Conservation (phyloP, 2,329 filamentous ascomycete species). For the Huntiella savannae region DNA sequence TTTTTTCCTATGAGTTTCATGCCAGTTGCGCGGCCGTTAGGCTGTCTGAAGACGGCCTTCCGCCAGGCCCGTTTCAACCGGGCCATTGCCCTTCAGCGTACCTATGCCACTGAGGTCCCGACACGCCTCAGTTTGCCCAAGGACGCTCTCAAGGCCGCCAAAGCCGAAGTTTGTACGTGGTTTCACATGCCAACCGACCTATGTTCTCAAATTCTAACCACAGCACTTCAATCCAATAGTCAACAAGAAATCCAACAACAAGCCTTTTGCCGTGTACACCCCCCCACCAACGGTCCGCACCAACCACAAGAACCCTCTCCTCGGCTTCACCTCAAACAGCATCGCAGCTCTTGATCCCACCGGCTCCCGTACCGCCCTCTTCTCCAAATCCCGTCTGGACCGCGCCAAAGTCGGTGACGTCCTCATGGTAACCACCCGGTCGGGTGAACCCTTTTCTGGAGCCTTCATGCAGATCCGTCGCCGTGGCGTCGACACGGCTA, state of each 20-base stretch:
- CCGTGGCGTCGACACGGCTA: constrained; percentile 72
- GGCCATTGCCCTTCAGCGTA: constrained; percentile 12
- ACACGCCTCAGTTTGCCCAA: constrained; percentile 14
- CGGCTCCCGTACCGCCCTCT: constrained; percentile 63
- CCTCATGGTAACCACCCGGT: constrained; percentile 65
- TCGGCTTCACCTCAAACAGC: constrained; percentile 46
- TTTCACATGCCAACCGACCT: neutral
- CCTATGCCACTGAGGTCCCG: constrained; percentile 14
- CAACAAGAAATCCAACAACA: constrained; percentile 11
- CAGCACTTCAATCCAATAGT: constrained; percentile 1
- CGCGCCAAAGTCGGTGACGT: constrained; percentile 74
- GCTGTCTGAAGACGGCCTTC: constrained; percentile 48
- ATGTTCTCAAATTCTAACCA: neutral
- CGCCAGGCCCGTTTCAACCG: constrained; percentile 36
- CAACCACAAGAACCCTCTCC: constrained; percentile 37
- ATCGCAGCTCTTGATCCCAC: constrained; percentile 64
- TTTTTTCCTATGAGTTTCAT: constrained; percentile 38
- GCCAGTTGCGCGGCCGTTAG: constrained; percentile 44
- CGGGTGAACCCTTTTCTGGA: constrained; percentile 73
- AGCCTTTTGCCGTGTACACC: constrained; percentile 14
- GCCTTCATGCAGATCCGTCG: constrained; percentile 75
- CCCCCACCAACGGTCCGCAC: constrained; percentile 20
- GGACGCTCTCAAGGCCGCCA: constrained; percentile 16
- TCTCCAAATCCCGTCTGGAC: constrained; percentile 59
- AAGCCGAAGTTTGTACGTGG: constrained; percentile 16